Evolutionary conservation across 345 rosid species (phyloP).

Genomic region (Rhizophora apiculata): DNA sequence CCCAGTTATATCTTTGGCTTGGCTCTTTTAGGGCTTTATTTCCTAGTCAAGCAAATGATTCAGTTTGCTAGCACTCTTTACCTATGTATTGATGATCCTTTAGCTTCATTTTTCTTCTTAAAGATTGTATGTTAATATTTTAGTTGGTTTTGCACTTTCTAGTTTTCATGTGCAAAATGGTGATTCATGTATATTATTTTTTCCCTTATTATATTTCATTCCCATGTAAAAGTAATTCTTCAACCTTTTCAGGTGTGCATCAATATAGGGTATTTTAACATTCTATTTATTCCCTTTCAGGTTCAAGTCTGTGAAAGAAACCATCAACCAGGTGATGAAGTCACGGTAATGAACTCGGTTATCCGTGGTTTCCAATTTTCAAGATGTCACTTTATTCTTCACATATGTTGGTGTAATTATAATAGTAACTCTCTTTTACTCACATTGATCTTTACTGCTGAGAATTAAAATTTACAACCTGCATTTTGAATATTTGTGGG

Average conservation of each 20-base stretch:
- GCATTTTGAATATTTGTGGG: conserved; percentile 21
- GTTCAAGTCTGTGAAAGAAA: conserved; percentile 96
- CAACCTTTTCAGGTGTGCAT: too few species aligned
- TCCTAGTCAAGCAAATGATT: neutral
- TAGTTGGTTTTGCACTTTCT: neutral
- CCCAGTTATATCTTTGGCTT: neutral
- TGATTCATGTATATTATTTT: too few species aligned
- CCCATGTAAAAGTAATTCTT: too few species aligned
- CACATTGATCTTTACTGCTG: neutral
- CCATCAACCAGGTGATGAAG: conserved; percentile 89
- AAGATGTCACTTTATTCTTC: neutral
- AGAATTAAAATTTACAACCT: neutral
- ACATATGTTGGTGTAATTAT: neutral
- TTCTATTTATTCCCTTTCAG: conserved; percentile 28
- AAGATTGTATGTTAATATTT: neutral
- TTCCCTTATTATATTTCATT: too few species aligned
- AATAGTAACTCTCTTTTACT: too few species aligned
- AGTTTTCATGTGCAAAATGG: neutral
- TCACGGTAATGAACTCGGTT: conserved; percentile 54
- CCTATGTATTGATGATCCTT: neutral
- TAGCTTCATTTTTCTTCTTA: neutral
- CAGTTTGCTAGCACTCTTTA: neutral
- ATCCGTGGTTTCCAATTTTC: neutral
- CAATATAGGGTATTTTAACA: too few species aligned
- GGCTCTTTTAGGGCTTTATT: neutral